Base-by-base conservation (phyloP, 2,329 filamentous ascomycete species). In the Penicillium sp. region DNA sequence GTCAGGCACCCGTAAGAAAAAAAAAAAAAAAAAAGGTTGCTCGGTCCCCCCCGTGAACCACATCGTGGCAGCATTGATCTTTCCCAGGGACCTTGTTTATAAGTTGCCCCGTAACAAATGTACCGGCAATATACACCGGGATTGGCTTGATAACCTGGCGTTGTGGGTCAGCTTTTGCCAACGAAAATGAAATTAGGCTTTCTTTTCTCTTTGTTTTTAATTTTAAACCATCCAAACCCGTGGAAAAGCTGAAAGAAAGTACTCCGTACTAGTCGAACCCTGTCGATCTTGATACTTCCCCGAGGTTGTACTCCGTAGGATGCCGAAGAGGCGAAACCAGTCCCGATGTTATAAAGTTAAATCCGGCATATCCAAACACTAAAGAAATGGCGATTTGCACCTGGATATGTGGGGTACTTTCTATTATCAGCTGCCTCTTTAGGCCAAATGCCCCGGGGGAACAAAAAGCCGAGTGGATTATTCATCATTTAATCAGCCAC, bases 211-310 rank as follows among this genome's bases (percentile, higher is more conserved):
- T 23, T 23, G 23, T 39, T 2, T 16, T 34, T 33, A 33, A 34
- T 34, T 34, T 34, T 8, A 16, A 34, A 38, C 3, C 15, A 38
- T n/a, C 34, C 29, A 21, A 33, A 48, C 43, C 61, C 50, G 33
- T 64, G 62, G 62, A 38, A 63, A 60, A 4, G 4, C 2, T n/a
- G 34, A 3, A 36, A n/a, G 34, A 16, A 55, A 51, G 54, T 55
- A 43, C 47, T 55, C 53, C 45, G 53, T 61, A 60, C 56, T 62
- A 59, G 60, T 65, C 58, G 47, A 64, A 63, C 65, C 63, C 63
- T 67, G 65, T 63, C 60, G 65, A 67, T 66, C 65, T 44, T 47
- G 54, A 19, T 15, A 21, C 16, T 33, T 43, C 33, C 53, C 46
- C 53, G 53, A 60, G 10, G 34, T 31, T 36, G 36, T 38, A 10